Base-by-base conservation (phyloP, 2,329 filamentous ascomycete genomes). In the Botrytis sinoallii region DNA sequence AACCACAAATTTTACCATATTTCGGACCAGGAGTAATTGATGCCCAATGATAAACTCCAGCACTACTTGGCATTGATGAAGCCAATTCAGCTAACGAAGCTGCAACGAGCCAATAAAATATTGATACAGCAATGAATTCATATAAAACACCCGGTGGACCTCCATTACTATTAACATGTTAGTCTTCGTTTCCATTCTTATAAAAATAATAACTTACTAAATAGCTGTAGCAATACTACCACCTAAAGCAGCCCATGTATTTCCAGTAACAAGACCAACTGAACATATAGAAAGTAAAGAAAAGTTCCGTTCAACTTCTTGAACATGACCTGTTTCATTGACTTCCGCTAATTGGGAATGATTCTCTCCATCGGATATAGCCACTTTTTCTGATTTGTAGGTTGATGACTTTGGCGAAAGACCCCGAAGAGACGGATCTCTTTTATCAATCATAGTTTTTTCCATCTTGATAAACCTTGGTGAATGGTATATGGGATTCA, bases 121-220 rank as follows among this genome's bases (percentile, higher is more conserved):
- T 77, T 1, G 84, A 84, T 6, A 85, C 83, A 25, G 81, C 84
- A 67, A 88, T 84, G 71, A 91, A 90, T 81, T 90, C 89, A 80
- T 90, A 91, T 2, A 91, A 81, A 0, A 90, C 86, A 22, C 88
- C 88, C 0, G 89, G 86, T 0, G 88, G 86, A 0, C 89, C 89
- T 75, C 89, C 89, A 81, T 91, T 90, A 78, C 84, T 85, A 89
- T 84, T 35, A 86, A 65, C 4, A 85, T 59, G 16, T 74, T 60
- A 74, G 71, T 60, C 29, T 12, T 35, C 14, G 12, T 70, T 40
- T 32, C 20, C 22, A 12, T 10, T n/a, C 18, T 6, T 18, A 29
- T 22, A 10, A 18, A 6, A 32, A 29, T 35, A 8, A 52, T 14
- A 14, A 69, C 72, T 71, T 69, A 76, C 76, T 79, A 78, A 40